phyloP scores from a whole-genome alignment of 768 basidiomycete species.

The Pisolithus marmoratus region DNA sequence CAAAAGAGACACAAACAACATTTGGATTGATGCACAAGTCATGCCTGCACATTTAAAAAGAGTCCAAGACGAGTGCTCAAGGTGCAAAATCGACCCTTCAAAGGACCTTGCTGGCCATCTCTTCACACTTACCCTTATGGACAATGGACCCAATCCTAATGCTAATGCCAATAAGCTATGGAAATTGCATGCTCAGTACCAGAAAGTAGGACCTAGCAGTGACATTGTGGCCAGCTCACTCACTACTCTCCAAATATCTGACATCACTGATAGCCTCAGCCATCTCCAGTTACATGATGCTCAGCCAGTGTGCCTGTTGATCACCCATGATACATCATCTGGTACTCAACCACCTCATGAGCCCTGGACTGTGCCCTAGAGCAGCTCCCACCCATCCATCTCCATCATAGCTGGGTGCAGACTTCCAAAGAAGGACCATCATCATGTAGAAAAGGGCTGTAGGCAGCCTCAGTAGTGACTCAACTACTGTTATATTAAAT shows the following conservation, averaged over 20 bases:
- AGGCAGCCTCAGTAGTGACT: too few species aligned
- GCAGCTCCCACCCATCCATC: too few species aligned
- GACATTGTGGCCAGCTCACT: background rate
- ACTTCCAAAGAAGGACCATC: too few species aligned
- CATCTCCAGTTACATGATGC: too few species aligned
- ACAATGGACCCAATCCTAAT: background rate
- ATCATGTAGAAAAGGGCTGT: too few species aligned
- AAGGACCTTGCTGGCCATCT: background rate
- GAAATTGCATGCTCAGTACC: background rate
- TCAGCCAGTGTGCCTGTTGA: too few species aligned
- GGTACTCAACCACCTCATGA: too few species aligned
- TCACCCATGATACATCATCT: too few species aligned
- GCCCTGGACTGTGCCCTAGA: too few species aligned
- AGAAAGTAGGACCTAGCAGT: background rate
- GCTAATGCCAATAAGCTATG: background rate
- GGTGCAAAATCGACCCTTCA: background rate
- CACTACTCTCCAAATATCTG: background rate
- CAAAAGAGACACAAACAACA: background rate
- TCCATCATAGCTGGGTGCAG: too few species aligned
- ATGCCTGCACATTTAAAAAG: slow-evolving; percentile 1
- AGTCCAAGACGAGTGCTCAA: background rate
- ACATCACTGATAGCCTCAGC: background rate
- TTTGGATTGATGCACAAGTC: background rate
- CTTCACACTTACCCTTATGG: background rate
- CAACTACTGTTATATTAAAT: too few species aligned